Conservation (phyloP, 768 basidiomycete genomes). For the Clitopilus passeckerianus region DNA sequence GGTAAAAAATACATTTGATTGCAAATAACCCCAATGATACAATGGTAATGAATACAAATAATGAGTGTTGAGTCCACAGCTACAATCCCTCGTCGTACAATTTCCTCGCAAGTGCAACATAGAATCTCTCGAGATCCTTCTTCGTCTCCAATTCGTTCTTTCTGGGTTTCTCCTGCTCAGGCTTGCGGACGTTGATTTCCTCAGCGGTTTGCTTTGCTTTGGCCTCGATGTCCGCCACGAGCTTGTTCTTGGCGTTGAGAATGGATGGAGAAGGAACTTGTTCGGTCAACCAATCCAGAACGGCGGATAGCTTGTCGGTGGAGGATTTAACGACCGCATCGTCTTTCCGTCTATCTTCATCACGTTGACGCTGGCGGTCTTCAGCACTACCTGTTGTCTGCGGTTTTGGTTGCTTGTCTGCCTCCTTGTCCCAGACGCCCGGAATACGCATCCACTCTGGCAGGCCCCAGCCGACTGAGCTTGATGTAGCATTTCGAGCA, state of each 20-base stretch:
- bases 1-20: neutral
- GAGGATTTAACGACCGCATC: slow-evolving; percentile 62
- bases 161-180: slow-evolving; percentile 18
- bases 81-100: slow-evolving; percentile 90
- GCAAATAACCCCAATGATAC: slow-evolving; percentile 2
- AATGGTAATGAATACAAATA: neutral
- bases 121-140: slow-evolving; percentile 83
- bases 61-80: neutral
- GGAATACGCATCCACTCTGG: slow-evolving; percentile 64
- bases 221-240: slow-evolving; percentile 5
- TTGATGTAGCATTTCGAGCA: slow-evolving; percentile 2
- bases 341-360: slow-evolving; percentile 12
- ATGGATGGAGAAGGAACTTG: slow-evolving; percentile 44
- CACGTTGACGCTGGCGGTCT: slow-evolving; percentile 16
- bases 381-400: slow-evolving; percentile 20
- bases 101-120: slow-evolving; percentile 83
- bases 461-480: slow-evolving; percentile 37
- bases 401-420: slow-evolving; percentile 33
- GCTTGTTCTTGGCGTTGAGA: slow-evolving; percentile 8
- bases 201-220: slow-evolving; percentile 16
- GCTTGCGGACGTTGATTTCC: slow-evolving; percentile 13
- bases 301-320: slow-evolving; percentile 66
- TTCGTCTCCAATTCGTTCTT: slow-evolving; percentile 57
- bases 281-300: slow-evolving; percentile 79
- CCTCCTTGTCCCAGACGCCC: slow-evolving; percentile 55